Conservation (phyloP, 768 basidiomycete species). For the Xerocomus spinulosus region DNA sequence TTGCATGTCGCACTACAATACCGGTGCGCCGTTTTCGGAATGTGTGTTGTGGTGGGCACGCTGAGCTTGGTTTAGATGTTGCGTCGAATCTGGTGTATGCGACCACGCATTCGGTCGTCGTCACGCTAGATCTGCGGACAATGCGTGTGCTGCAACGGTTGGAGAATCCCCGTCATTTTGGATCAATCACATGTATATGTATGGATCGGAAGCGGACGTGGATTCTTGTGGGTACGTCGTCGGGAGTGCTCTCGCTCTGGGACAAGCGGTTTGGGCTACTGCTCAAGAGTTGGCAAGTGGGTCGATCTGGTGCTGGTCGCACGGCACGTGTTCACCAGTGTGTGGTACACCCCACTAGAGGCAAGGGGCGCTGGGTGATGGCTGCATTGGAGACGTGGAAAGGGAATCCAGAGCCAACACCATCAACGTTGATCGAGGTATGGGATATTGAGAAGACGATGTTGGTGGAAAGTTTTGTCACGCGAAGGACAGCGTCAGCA, state of each 20-base stretch:
- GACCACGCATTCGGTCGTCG: constrained; percentile 75
- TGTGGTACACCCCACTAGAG: constrained; percentile 79
- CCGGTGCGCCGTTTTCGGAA: constrained; percentile 43
- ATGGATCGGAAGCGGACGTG: constrained; percentile 81
- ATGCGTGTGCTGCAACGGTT: constrained; percentile 74
- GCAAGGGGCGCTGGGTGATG: constrained; percentile 86
- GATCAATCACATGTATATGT: constrained; percentile 82
- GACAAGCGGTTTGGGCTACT: constrained; percentile 91
- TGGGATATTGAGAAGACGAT: constrained; percentile 87
- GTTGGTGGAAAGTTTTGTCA: constrained; percentile 76
- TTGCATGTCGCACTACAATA: constrained; percentile 75
- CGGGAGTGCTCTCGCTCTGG: constrained; percentile 86
- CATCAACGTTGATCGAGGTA: constrained; percentile 65
- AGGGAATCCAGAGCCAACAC: constrained; percentile 35
- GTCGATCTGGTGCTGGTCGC: constrained; percentile 47
- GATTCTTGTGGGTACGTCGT: constrained; percentile 84
- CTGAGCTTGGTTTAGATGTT: constrained; percentile 42
- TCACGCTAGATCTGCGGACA: constrained; percentile 77
- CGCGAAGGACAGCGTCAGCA: constrained; percentile 42
- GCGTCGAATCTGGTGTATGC: constrained; percentile 82
- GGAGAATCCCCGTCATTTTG: constrained; percentile 81
- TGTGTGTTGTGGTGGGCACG: background rate
- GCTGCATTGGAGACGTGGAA: constrained; percentile 65
- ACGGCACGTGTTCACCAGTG: constrained; percentile 67
- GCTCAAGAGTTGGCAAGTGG: constrained; percentile 83